Evolutionary conservation across 768 basidiomycete species (phyloP).

Genomic region (Kwoniella bestiolae): DNA sequence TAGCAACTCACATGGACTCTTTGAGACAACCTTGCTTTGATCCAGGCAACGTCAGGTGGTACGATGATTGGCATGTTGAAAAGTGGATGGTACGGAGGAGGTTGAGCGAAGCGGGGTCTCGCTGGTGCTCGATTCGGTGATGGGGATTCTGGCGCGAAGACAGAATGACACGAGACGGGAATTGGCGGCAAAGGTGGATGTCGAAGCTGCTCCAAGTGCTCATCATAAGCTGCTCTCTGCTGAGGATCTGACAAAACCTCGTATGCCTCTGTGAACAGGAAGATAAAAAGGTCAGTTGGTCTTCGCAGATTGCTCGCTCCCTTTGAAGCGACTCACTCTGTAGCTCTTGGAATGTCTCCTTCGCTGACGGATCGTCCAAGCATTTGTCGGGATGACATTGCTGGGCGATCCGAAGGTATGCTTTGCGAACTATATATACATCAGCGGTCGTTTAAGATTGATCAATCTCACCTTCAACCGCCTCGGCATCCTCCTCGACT

Average conservation of each 20-base stretch:
- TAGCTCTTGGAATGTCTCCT: constrained; percentile 31
- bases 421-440: constrained; percentile 35
- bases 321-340: constrained; percentile 35
- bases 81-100: constrained; percentile 8
- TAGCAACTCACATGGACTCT: constrained; percentile 8
- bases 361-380: constrained; percentile 30
- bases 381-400: constrained; percentile 38
- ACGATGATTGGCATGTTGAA: background rate
- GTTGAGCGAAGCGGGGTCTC: constrained; percentile 10
- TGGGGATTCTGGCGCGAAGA: background rate
- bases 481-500: constrained; percentile 27
- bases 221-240: constrained; percentile 26
- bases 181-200: background rate
- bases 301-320: no score
- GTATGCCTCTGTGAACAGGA: constrained; percentile 31
- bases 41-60: background rate
- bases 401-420: constrained; percentile 34
- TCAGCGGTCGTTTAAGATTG: constrained; percentile 8
- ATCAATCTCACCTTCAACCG: constrained; percentile 23
- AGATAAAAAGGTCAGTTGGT: no score
- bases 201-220: constrained; percentile 14
- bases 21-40: background rate
- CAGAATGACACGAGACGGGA: background rate
- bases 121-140: background rate
- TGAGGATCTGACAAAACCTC: constrained; percentile 24